These are phyloP conservation scores for Akanthomyces muscarius DNA, from an alignment of 2,329 filamentous ascomycete species.

Conservation along the genomic window DNA sequence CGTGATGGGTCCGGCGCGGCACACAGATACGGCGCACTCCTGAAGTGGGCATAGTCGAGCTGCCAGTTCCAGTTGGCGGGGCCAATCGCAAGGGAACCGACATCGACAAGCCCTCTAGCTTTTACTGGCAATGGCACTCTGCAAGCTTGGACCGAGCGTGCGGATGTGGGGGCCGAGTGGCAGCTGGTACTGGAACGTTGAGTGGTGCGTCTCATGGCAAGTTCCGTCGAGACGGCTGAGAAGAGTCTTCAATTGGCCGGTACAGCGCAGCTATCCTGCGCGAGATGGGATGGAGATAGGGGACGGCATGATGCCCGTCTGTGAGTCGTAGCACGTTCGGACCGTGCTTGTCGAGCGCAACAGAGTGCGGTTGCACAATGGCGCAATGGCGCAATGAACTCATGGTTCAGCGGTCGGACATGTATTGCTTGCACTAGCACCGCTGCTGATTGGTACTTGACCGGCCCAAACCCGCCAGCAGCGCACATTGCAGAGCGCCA, in stretches of 20 bases:
- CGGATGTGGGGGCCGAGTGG: neutral
- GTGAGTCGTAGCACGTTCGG: conserved; percentile 1
- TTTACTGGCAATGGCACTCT: neutral
- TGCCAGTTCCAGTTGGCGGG: neutral
- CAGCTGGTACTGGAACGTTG: neutral
- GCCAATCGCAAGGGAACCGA: too few species aligned
- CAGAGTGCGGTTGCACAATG: neutral
- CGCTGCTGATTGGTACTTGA: conserved; percentile 1
- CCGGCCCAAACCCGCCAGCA: neutral
- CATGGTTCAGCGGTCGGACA: conserved; percentile 5
- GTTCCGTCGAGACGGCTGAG: neutral
- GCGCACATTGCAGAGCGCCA: neutral
- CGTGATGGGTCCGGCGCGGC: neutral
- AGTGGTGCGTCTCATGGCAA: neutral
- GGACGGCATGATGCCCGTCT: neutral
- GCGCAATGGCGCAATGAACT: neutral
- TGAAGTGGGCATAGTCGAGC: neutral
- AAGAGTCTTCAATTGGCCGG: neutral
- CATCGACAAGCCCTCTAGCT: neutral
- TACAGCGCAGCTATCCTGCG: neutral
- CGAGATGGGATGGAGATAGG: conserved; percentile 3
- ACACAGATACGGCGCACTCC: neutral
- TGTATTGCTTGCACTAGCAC: neutral
- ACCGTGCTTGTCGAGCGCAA: neutral
- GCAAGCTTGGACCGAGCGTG: conserved; percentile 1